phyloP scores from a whole-genome alignment of 345 rosid genomes.

The Populus nigra region DNA sequence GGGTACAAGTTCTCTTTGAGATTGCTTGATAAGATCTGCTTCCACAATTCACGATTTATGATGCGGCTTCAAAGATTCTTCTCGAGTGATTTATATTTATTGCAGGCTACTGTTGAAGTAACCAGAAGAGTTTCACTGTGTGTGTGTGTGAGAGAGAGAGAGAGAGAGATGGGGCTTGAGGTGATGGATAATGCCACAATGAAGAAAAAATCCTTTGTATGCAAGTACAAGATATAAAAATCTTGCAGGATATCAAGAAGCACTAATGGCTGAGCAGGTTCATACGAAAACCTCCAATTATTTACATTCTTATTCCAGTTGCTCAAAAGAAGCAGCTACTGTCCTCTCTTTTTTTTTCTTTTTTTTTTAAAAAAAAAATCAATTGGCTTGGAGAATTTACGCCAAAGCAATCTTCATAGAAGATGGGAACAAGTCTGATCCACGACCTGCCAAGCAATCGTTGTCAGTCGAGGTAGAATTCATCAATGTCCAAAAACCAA shows the following conservation, averaged over 20 bases:
- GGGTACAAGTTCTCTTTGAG: background rate
- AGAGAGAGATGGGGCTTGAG: background rate
- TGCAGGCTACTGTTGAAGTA: background rate
- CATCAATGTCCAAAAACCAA: background rate
- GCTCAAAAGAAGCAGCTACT: slow-evolving; percentile 5
- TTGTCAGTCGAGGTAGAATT: background rate
- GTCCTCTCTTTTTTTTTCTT: background rate
- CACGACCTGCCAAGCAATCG: slow-evolving; percentile 1
- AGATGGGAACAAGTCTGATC: slow-evolving; percentile 4
- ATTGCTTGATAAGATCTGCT: background rate
- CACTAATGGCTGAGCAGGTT: background rate
- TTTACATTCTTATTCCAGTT: slow-evolving; percentile 23
- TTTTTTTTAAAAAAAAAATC: background rate
- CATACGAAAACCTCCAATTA: background rate
- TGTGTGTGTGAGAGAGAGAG: too few species aligned
- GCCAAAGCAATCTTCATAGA: slow-evolving; percentile 3
- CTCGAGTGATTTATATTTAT: background rate
- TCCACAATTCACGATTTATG: background rate
- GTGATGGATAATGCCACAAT: background rate
- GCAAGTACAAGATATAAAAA: slow-evolving; percentile 7
- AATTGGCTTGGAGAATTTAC: background rate
- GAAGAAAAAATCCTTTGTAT: background rate
- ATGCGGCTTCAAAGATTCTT: background rate
- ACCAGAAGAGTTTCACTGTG: background rate
- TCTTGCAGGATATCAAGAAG: slow-evolving; percentile 3